Evolutionary conservation across 345 rosid genomes (phyloP), one percentile per base, ranked within the genome.

Genomic region (Brassica nigra): DNA sequence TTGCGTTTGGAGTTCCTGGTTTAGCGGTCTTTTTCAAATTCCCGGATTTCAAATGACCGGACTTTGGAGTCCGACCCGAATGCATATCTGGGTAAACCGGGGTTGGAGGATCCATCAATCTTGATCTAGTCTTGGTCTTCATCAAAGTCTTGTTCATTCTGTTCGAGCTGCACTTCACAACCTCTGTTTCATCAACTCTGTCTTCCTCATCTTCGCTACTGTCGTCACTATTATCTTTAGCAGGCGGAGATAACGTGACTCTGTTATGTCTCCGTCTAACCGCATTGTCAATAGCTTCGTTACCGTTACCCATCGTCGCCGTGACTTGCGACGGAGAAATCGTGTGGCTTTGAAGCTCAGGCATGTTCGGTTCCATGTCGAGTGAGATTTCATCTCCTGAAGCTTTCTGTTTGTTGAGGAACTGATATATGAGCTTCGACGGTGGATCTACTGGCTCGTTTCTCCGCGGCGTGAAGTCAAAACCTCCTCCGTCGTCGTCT

Each of bases 281-380:
- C 15, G 58, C 70, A 23, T 23, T 23, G 31, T 84, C 84, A 6
- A 20, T 36, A 9, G 74, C 11, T 15, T 57, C 77, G 62, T 74
- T 69, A 78, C 44, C 47, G 15, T 64, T 6, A 23, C 70, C 59
- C 18, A 71, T 54, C 30, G 68, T 69, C 62, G 88, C 80, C 1
- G 86, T 73, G 14, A 87, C 79, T 2, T 73, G 76, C 10, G 58
- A 2, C 3, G 44, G 78, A n/a, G 69, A 14, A 15, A 79, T 0
- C 65, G 37, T 78, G 68, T 31, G 63, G 68, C n/a, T 80, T 77
- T 85, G 87, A 30, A 90, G 89, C 86, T 93, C 94, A 2, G 83
- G 88, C 90, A 91, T 94, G 64, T 84, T 88, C 55, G 87, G 77
- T 79, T 94, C 97, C 82, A 90, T 78, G 82, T 94, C 97, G n/a